Base-by-base conservation (phyloP, 2,329 filamentous ascomycete genomes). In the Pseudogymnoascus sp. region DNA sequence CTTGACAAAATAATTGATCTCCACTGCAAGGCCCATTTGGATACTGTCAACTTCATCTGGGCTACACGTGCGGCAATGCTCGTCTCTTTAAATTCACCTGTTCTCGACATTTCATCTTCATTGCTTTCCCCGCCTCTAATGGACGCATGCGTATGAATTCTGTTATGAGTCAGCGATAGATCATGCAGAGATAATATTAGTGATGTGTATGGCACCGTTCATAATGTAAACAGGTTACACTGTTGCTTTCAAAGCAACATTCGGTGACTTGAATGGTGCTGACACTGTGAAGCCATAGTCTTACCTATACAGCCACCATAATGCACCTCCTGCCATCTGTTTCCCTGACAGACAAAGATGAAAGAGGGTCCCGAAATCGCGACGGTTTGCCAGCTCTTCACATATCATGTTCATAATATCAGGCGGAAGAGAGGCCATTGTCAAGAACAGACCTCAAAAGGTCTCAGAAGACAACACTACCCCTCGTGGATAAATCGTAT, bases 1-100 rank as follows among this genome's bases (percentile, higher is more conserved):
- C 85, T 85, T 7, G 88, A 91, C 6, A 85, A 76, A 64, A 89
- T 82, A 67, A 91, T 83, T 1, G 86, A 86, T 60, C 83, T 82
- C 89, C 89, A 91, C 59, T 89, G 73, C 5, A 83, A 79, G 1
- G 84, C 83, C 82, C 84, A 87, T 73, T 82, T 82, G 62, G 79
- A 65, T 5, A 67, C 59, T 12, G 59, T 69, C 23, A 60, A 60
- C 18, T 62, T 67, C 37, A 67, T 66, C 21, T 66, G 65, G 21
- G 59, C 65, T 18, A 64, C n/a, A 36, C 66, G 66, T 23, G 37
- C 66, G 18, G 67, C 50, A 28, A 63, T 66, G 42, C 65, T 67
- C n/a, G 64, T 63, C 28, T 64, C 61, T 59, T 64, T 64, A 8
- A 62, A 62, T 34, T 34, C 61, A 21, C 61, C 61, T 37, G 60